These are phyloP conservation scores for Picocystis sp. DNA, from an alignment of 163 green algal species.

Conservation along the genomic window DNA sequence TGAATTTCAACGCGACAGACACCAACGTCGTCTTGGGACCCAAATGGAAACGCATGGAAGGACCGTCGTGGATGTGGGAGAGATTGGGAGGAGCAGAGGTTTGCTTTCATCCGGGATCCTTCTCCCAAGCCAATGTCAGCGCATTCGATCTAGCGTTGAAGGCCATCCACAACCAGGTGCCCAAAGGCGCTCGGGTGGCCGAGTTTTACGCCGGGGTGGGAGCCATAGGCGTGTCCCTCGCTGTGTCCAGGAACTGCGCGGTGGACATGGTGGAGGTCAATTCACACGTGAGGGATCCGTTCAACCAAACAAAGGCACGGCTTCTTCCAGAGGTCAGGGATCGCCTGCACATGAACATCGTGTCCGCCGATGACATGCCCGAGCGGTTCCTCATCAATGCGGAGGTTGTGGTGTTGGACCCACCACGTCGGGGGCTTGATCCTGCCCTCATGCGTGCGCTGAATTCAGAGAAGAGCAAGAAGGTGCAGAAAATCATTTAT, in stretches of 20 bases:
- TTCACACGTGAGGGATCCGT: conserved; percentile 18
- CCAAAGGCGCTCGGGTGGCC: conserved; percentile 16
- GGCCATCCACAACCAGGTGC: conserved; percentile 26
- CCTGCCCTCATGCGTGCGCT: conserved; percentile 28
- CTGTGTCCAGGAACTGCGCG: conserved; percentile 14
- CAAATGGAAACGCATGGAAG: conserved; percentile 33
- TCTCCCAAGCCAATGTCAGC: conserved; percentile 44
- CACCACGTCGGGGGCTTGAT: conserved; percentile 51
- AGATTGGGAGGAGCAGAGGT: conserved; percentile 34
- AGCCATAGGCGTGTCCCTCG: conserved; percentile 40
- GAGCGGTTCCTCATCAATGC: conserved; percentile 20
- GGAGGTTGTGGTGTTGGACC: conserved; percentile 45
- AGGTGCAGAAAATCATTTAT: conserved; percentile 30
- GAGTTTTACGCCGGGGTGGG: conserved; percentile 60
- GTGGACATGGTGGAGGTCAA: conserved; percentile 46
- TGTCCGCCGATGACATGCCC: conserved; percentile 12
- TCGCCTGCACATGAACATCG: conserved; percentile 17
- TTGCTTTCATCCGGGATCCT: conserved; percentile 36
- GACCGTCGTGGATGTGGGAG: conserved; percentile 30
- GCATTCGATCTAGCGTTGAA: conserved; percentile 39
- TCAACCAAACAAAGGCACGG: conserved; percentile 17
- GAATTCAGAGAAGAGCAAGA: neutral
- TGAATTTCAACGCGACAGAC: conserved; percentile 41
- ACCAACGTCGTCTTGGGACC: conserved; percentile 40
- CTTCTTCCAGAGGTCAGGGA: conserved; percentile 5